Base-by-base conservation (phyloP, 208 protist genomes). In the Trypanosoma platydactyli region DNA sequence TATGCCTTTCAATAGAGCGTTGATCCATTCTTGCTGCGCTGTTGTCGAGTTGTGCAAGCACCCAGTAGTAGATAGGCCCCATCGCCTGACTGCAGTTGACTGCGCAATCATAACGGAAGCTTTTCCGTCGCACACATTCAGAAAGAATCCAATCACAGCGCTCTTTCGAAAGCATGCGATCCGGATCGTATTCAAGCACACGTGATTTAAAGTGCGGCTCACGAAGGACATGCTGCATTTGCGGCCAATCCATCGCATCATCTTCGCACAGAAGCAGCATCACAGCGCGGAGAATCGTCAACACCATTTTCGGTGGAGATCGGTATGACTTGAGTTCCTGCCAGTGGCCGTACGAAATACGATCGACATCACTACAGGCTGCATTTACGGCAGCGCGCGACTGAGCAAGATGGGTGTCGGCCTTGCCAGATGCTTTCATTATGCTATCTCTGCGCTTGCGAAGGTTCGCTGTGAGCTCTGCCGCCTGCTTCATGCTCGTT, bases 31-130 rank as follows among this genome's bases (percentile, higher is more conserved):
- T 71, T 12, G 89, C 89, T 66, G 92, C 85, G 38, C 81, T 78
- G 29, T 67, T 78, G 65, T 94, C 89, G 27, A 94, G 78, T 79
- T 94, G 89, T 0, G 89, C 85, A 42, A 94, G 77, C 50, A 89
- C 81, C 86, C 89, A 94, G 77, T 94, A 94, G 72, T 94, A 94
- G 64, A 94, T 94, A 59, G 86, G 86, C 29, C 89, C 86, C 27
- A 92, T 73, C 5, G 89, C 89, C 50, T 82, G 67, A 56, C 89
- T 94, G 15, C 81, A 76, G 56, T 92, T 73, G 71, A 91, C 80
- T 5, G 86, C 86, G 44, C 83, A 72, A 65, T 91, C 84, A 70
- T 91, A 91, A 50, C 81, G 79, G 67, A 94, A 94, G 69, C 77
- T 88, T 72, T 81, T 87, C 62, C 81, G 81, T 71, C 89, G 83